Evolutionary conservation across 75 land plant genomes (phyloP).

Genomic region (Selaginella tamariscina): DNA sequence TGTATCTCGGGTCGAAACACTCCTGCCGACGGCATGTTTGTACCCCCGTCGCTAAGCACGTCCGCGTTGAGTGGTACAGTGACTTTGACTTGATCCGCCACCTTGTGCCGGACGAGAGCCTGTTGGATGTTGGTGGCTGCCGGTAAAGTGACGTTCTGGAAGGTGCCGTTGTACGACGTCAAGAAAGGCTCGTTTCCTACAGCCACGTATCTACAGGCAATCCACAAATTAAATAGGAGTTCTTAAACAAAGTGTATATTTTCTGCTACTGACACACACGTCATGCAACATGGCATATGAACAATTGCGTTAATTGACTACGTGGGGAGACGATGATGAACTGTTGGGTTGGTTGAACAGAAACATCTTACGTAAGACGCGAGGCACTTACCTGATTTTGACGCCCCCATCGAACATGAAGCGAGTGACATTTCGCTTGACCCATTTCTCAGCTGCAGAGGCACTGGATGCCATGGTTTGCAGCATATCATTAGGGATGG

Average conservation of each 20-base stretch:
- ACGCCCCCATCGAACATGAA: not conserved
- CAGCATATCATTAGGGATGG: conserved; percentile 1
- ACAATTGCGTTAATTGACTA: too few species aligned
- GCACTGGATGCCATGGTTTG: not conserved
- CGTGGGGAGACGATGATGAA: too few species aligned
- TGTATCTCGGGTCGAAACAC: not conserved
- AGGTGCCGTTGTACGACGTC: not conserved
- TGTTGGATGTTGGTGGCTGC: not conserved
- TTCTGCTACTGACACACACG: too few species aligned
- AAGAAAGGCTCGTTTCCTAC: conserved; percentile 9
- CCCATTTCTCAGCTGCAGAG: not conserved
- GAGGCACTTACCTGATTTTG: conserved; percentile 6
- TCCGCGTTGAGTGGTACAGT: conserved; percentile 4
- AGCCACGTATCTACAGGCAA: not conserved
- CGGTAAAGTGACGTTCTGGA: not conserved
- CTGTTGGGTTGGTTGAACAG: too few species aligned
- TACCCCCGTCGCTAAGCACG: not conserved
- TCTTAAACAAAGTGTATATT: too few species aligned
- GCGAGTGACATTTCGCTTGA: conserved; percentile 2
- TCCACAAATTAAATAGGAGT: too few species aligned
- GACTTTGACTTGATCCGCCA: not conserved
- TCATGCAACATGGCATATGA: too few species aligned
- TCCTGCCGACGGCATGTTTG: not conserved
- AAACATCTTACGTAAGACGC: not conserved
- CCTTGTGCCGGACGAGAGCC: not conserved